Base-by-base conservation (phyloP, 176 grass and related monocot species). In the Oryza longistaminata region DNA sequence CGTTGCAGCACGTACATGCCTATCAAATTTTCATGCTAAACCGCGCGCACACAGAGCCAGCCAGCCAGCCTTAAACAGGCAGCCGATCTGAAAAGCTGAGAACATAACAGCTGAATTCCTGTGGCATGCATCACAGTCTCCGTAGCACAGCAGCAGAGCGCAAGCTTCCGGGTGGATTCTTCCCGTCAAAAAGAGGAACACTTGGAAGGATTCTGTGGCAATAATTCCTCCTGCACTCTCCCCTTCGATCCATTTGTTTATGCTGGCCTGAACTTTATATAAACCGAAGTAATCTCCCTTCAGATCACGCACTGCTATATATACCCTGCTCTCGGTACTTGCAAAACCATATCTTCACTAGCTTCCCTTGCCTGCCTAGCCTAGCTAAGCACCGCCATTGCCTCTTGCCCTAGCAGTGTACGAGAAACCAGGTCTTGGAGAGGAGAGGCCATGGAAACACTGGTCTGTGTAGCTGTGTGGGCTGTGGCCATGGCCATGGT, bases 341-440 rank as follows among this genome's bases (percentile, higher is more conserved):
- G 82, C 68, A 64, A 68, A 31, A 40, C 83, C 78, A 67, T 72
- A 86, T 90, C 83, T 86, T 86, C 43, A 27, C 25, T 86, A 86
- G 83, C 83, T 78, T 73, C 79, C 66, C 78, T 43, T 86, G 66
- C 73, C 58, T 90, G 66, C 11, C 58, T 73, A 24, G 15, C 46
- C 46, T 49, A 52, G 39, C n/a, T 43, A 19, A 19, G 37, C 88
- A 43, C 42, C 29, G 22, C 78, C 83, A 71, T 72, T 82, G 19
- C 17, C 65, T 22, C 45, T 21, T 64, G 72, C 34, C 70, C 44
- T 84, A 24, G 11, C 3, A 74, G 60, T 7, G 25, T 42, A 24
- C 3, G 53, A 71, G 68, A 49, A 4, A 49, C 16, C 49, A 17
- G 46, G 37, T 4, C 70, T 73, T 77, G 49, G 25, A 31, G 72